Percentiles rank a stretch among this genome's conserved stretches.
Conservation (phyloP, 2,329 filamentous ascomycete species). For the Thelonectria olida region DNA sequence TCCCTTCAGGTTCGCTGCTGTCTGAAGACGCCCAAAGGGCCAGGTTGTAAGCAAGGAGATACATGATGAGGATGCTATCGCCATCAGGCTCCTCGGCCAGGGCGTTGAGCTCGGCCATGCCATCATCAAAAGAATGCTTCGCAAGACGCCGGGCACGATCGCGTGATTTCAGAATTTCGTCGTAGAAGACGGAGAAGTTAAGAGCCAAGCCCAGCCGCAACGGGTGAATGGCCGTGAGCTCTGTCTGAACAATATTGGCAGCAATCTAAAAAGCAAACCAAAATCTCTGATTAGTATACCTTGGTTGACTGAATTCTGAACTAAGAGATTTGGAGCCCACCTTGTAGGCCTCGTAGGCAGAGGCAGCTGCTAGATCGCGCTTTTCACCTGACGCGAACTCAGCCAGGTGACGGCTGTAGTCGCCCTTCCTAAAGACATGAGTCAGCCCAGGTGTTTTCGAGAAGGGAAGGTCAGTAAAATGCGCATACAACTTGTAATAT, state of each 20-base stretch:
- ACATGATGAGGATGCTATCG: conserved; percentile 99
- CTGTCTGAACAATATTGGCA: conserved; percentile 97
- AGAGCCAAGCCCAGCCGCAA: conserved; percentile 97
- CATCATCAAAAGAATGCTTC: conserved; percentile 99
- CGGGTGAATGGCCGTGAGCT: conserved; percentile 96
- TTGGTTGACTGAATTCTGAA: conserved; percentile 33
- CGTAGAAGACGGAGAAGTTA: conserved; percentile 99
- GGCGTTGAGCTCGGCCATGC: conserved; percentile 97
- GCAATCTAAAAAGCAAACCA: conserved; percentile 86
- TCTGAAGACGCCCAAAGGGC: conserved; percentile 98
- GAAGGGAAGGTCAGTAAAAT: no score
- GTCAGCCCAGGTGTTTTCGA: no score
- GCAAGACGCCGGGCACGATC: conserved; percentile 97
- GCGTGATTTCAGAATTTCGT: conserved; percentile 98
- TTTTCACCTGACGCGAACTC: conserved; percentile 94
- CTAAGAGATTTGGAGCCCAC: conserved; percentile 58
- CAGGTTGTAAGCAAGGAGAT: conserved; percentile 96
- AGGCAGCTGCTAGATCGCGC: conserved; percentile 87
- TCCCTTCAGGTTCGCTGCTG: conserved; percentile 82
- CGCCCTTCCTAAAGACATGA: conserved; percentile 87
- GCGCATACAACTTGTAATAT: conserved; percentile 99
- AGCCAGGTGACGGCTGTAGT: conserved; percentile 95
- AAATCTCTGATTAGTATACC: no score
- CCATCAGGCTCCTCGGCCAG: conserved; percentile 98
- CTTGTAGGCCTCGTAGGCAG: conserved; percentile 97